A percentile compares a stretch with the other conserved stretches of the same genome.
Evolutionary conservation across 305 asterid genomes (phyloP).

Genomic region (Ajuga reptans): DNA sequence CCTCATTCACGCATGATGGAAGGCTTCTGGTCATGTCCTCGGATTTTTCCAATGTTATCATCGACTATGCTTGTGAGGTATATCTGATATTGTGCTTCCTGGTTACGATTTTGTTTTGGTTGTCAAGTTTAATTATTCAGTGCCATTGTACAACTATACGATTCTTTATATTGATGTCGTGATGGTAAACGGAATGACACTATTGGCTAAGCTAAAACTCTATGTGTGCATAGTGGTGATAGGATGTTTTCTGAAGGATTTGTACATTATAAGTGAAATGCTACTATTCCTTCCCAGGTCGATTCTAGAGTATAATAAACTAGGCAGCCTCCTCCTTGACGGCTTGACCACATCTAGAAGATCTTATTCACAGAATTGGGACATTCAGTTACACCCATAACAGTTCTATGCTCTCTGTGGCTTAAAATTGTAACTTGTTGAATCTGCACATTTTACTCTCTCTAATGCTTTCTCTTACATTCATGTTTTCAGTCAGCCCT

Average conservation of each 20-base stretch:
- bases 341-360: conserved; percentile 9
- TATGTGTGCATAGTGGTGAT: background rate
- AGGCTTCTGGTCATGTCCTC: conserved; percentile 76
- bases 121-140: background rate
- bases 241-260: no score
- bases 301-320: background rate
- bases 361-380: background rate
- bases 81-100: conserved; percentile 14
- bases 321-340: background rate
- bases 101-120: background rate
- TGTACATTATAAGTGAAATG: no score
- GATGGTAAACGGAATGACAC: background rate
- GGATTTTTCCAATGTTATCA: conserved; percentile 60
- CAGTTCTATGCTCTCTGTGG: background rate
- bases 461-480: conserved; percentile 20
- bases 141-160: background rate
- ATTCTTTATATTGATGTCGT: background rate
- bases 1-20: conserved; percentile 82
- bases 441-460: background rate
- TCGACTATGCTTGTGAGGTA: conserved; percentile 81
- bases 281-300: background rate
- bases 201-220: background rate
- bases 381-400: background rate
- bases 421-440: background rate
- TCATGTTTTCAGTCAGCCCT: conserved; percentile 58